A percentile compares a stretch with the other conserved stretches of the same genome.
phyloP scores from a whole-genome alignment of 2,329 filamentous ascomycete genomes.

The Aspergillus tamarii region DNA sequence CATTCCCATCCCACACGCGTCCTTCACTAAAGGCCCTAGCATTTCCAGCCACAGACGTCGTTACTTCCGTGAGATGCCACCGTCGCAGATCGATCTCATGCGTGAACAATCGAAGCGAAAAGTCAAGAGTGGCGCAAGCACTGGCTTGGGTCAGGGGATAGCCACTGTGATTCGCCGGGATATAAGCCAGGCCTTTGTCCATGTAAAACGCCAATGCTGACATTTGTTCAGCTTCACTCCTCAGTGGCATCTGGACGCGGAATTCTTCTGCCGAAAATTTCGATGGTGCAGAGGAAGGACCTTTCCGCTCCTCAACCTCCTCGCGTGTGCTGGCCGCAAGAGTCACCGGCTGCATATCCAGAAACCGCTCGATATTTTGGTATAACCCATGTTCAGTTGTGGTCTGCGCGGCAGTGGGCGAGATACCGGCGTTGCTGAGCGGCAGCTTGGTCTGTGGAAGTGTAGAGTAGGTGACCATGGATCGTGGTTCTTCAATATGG shows the following conservation, averaged over 20 bases:
- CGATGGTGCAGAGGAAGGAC: background rate
- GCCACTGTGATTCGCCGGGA: constrained; percentile 6
- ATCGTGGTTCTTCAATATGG: background rate
- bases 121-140: constrained; percentile 55
- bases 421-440: background rate
- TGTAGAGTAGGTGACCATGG: background rate
- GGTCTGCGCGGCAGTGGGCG: background rate
- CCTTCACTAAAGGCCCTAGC: constrained; percentile 52
- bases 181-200: constrained; percentile 11
- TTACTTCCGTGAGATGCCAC: constrained; percentile 44
- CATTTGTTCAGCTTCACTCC: background rate
- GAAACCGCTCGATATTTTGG: background rate
- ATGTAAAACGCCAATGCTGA: constrained; percentile 8
- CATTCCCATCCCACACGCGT: constrained; percentile 50
- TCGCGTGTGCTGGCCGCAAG: background rate
- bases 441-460: background rate
- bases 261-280: constrained; percentile 1
- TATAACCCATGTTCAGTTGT: background rate
- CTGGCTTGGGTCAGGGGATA: constrained; percentile 43
- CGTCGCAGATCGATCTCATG: constrained; percentile 41
- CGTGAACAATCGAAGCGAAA: constrained; percentile 51
- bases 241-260: constrained; percentile 4
- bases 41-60: constrained; percentile 33
- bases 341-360: background rate
- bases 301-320: background rate